Evolutionary conservation across 2,329 filamentous ascomycete genomes (phyloP).

Genomic region (Cryphonectria naterciae): DNA sequence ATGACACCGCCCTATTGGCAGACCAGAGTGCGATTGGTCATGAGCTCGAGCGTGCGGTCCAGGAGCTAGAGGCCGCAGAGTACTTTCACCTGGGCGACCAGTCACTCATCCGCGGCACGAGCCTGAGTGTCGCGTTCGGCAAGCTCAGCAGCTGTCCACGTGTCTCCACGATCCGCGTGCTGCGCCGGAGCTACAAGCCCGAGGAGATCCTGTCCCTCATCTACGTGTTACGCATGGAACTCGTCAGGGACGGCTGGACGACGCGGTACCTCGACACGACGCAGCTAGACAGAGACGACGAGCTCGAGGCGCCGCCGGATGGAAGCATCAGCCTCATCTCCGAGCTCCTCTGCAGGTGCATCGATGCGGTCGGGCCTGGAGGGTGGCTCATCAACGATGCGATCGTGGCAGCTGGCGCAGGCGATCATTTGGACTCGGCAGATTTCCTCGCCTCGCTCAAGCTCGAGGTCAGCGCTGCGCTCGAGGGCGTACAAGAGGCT

Average conservation of each 20-base stretch:
- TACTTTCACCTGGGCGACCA: constrained; percentile 66
- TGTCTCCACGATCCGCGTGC: constrained; percentile 61
- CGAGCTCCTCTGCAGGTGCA: constrained; percentile 70
- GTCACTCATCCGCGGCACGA: constrained; percentile 63
- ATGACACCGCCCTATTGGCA: constrained; percentile 33
- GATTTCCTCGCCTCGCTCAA: constrained; percentile 69
- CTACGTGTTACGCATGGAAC: constrained; percentile 71
- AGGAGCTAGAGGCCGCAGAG: constrained; percentile 70
- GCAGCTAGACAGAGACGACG: constrained; percentile 50
- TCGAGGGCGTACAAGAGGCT: constrained; percentile 74
- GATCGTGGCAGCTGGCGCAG: constrained; percentile 45
- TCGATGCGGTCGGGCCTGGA: constrained; percentile 75
- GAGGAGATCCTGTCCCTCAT: constrained; percentile 74
- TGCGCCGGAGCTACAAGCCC: constrained; percentile 66
- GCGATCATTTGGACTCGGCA: constrained; percentile 58
- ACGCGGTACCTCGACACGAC: constrained; percentile 68
- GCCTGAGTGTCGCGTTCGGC: constrained; percentile 69
- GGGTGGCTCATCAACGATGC: constrained; percentile 73
- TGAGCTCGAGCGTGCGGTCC: constrained; percentile 64
- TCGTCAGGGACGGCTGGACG: constrained; percentile 77
- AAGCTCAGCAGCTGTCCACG: constrained; percentile 71
- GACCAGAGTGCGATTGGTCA: constrained; percentile 48
- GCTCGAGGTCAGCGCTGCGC: constrained; percentile 69
- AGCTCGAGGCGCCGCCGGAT: constrained; percentile 60
- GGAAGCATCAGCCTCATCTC: constrained; percentile 72